These are phyloP conservation scores for Cardiospermum halicacabum DNA, from an alignment of 345 rosid species.

Conservation along the genomic window DNA sequence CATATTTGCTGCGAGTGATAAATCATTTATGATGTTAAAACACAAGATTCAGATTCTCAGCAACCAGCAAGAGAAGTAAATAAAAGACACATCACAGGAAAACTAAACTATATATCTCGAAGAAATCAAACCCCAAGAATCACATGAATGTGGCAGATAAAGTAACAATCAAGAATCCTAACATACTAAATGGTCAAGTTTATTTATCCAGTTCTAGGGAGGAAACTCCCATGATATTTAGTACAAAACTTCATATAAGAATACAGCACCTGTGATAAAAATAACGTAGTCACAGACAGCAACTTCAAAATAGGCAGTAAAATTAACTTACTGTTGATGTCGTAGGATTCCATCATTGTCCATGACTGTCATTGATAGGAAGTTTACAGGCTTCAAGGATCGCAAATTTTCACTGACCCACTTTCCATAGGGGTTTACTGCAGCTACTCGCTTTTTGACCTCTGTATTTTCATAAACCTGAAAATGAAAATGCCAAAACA, in stretches of 20 bases:
- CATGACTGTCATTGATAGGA: constrained; percentile 57
- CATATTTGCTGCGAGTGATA: not conserved
- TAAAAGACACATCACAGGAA: not conserved
- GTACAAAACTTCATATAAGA: not conserved
- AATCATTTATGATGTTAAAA: not conserved
- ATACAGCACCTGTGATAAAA: not conserved
- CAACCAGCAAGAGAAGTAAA: not conserved
- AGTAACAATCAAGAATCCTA: not conserved
- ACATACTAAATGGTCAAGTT: not conserved
- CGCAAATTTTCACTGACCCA: constrained; percentile 79
- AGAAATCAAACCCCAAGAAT: not conserved
- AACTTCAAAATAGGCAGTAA: constrained; percentile 1
- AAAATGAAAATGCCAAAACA: constrained; percentile 16
- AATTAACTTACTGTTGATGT: constrained; percentile 74
- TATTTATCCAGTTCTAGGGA: not conserved
- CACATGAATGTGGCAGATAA: not conserved
- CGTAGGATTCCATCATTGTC: constrained; percentile 79
- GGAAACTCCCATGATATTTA: not conserved
- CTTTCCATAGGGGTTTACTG: constrained; percentile 75
- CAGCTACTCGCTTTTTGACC: constrained; percentile 82
- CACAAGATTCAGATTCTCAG: not conserved
- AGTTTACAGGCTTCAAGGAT: constrained; percentile 62
- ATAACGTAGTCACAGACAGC: not conserved
- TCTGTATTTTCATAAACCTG: constrained; percentile 96
- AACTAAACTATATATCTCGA: not conserved